Evolutionary conservation across 768 basidiomycete genomes (phyloP).

Genomic region (Steccherinum ochraceum): DNA sequence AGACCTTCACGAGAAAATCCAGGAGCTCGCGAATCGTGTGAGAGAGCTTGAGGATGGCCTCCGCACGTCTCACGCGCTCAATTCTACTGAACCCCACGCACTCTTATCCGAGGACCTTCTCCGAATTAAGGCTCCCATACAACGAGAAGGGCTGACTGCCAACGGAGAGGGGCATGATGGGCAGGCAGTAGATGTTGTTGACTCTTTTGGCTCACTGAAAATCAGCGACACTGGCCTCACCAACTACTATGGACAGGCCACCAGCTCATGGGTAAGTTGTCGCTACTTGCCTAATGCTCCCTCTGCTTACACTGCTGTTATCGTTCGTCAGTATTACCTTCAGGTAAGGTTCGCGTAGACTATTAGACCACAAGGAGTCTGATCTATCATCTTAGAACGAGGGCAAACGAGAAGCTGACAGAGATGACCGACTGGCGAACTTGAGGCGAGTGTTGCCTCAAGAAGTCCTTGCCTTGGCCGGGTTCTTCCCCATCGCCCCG

Average conservation of each 20-base stretch:
- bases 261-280: slow-evolving; percentile 67
- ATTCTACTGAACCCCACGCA: slow-evolving; percentile 57
- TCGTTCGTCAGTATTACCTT: slow-evolving; percentile 53
- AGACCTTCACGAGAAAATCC: slow-evolving; percentile 79
- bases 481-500: slow-evolving; percentile 57
- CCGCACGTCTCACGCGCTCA: slow-evolving; percentile 48
- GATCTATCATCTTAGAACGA: slow-evolving; percentile 54
- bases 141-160: slow-evolving; percentile 42
- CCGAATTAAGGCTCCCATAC: slow-evolving; percentile 69
- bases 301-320: slow-evolving; percentile 11
- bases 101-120: slow-evolving; percentile 69
- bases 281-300: not conserved
- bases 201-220: slow-evolving; percentile 76
- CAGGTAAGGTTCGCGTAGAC: no score
- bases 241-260: slow-evolving; percentile 71
- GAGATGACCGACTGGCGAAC: slow-evolving; percentile 38
- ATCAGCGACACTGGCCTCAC: slow-evolving; percentile 67
- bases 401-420: slow-evolving; percentile 47
- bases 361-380: slow-evolving; percentile 1
- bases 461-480: slow-evolving; percentile 58
- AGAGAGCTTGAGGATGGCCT: slow-evolving; percentile 73
- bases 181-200: slow-evolving; percentile 66
- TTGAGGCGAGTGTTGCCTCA: slow-evolving; percentile 53
- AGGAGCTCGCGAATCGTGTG: slow-evolving; percentile 64
- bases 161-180: slow-evolving; percentile 47